Base-by-base conservation (phyloP, 2,329 filamentous ascomycete genomes). In the Botrytis squamosa region DNA sequence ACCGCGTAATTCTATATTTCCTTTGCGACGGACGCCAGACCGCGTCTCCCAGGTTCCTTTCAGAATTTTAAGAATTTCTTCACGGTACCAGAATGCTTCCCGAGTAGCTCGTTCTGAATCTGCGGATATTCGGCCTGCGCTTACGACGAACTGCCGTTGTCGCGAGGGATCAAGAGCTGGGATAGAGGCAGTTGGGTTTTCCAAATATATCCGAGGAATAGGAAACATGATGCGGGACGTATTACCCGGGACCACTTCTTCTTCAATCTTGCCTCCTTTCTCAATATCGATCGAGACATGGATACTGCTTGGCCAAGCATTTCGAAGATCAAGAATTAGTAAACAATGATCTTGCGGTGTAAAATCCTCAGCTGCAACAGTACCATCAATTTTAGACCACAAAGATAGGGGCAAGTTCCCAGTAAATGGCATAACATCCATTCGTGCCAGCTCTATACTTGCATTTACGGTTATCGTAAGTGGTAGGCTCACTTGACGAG, bases 91-190 rank as follows among this genome's bases (percentile, higher is more conserved):
- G 81, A 98, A 98, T 0, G 91, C 90, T 83, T 97, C 94, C 70
- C 95, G 87, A 75, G 88, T 92, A 20, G 90, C 88, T 49, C 92
- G 89, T 83, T 98, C 95, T 62, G 88, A 88, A 76, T 96, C 93
- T 0, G 93, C 92, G 0, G 92, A 91, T 73, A 95, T 89, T 78
- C 93, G 93, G 80, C 89, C 91, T 25, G 91, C 89, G 82, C 92
- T 96, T 62, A 97, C 93, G 44, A 98, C 93, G 79, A 97, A 98
- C 80, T 98, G 95, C n/a, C 94, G 89, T 80, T 94, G 92, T n/a
- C 92, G 90, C 0, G 91, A 90, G 0, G 92, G 92, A 77, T 95
- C 94, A 16, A 97, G 85, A 1, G 90, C 91, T 0, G 94, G 95
- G 57, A 98, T 93, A 1, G 91, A 86, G 2, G 91, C 90, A 79